Evolutionary conservation across 2,329 filamentous ascomycete species (phyloP).

Genomic region (Fusarium ramigenum): DNA sequence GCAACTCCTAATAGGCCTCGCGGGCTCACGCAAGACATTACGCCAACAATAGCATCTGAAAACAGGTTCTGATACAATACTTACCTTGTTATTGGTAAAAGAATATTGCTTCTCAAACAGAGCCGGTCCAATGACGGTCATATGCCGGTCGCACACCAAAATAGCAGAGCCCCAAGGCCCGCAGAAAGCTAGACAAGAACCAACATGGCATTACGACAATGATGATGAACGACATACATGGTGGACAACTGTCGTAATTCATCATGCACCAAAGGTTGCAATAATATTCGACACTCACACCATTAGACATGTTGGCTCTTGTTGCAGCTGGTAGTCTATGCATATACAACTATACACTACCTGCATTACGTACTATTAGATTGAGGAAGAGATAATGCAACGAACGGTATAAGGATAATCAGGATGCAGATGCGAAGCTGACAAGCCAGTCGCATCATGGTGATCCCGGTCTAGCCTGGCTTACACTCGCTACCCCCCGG

Average conservation of each 20-base stretch:
- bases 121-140: constrained; percentile 30
- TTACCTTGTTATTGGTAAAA: neutral
- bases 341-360: neutral
- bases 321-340: constrained; percentile 14
- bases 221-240: neutral
- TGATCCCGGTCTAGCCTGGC: neutral
- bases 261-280: constrained; percentile 11
- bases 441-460: constrained; percentile 11
- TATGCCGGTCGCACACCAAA: constrained; percentile 7
- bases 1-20: neutral
- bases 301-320: constrained; percentile 9
- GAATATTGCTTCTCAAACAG: constrained; percentile 1
- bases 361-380: neutral
- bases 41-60: neutral
- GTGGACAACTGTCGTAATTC: constrained; percentile 1
- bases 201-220: constrained; percentile 21
- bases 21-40: neutral
- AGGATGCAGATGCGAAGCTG: constrained; percentile 2
- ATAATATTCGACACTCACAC: neutral
- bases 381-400: neutral
- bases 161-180: constrained; percentile 30
- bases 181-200: constrained; percentile 25
- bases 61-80: constrained; percentile 5
- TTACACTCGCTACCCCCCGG: constrained; percentile 12
- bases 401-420: neutral